Evolutionary conservation across 2,329 filamentous ascomycete species (phyloP).

Genomic region (Teratosphaeriaceae sp.): DNA sequence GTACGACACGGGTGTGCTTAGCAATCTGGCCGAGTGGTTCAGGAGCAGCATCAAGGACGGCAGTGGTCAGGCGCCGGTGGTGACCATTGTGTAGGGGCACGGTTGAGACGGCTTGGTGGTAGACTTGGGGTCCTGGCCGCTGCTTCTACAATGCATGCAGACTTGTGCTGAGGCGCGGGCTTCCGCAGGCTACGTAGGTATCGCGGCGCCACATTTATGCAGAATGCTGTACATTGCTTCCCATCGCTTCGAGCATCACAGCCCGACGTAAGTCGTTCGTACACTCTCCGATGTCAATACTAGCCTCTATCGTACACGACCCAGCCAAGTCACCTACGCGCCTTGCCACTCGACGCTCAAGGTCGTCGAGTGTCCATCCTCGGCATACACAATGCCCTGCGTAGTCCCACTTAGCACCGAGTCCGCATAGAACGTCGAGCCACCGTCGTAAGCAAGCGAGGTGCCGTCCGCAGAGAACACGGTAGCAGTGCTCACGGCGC

Average conservation of each 20-base stretch:
- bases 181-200: too few relatives aligned
- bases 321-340: neutral
- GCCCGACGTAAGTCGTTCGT: too few relatives aligned
- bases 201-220: too few relatives aligned
- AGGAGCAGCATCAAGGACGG: neutral
- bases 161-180: too few relatives aligned
- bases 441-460: constrained; percentile 33
- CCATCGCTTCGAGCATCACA: too few relatives aligned
- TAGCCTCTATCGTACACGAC: neutral
- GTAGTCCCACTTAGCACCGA: constrained; percentile 35
- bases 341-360: constrained; percentile 35
- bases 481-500: constrained; percentile 36
- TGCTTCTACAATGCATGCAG: too few relatives aligned
- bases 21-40: constrained; percentile 2
- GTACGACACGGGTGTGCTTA: neutral
- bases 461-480: constrained; percentile 34
- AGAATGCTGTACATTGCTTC: too few relatives aligned
- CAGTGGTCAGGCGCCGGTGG: neutral
- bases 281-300: too few relatives aligned
- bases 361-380: constrained; percentile 22
- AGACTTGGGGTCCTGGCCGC: too few relatives aligned
- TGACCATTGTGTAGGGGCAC: constrained; percentile 1
- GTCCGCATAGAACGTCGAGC: constrained; percentile 38
- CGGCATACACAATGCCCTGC: constrained; percentile 40
- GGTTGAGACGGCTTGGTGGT: too few relatives aligned